Percentiles rank a stretch among this genome's conserved stretches.
Evolutionary conservation across 2,329 filamentous ascomycete genomes (phyloP).

Genomic region (Alternaria incomplexa): DNA sequence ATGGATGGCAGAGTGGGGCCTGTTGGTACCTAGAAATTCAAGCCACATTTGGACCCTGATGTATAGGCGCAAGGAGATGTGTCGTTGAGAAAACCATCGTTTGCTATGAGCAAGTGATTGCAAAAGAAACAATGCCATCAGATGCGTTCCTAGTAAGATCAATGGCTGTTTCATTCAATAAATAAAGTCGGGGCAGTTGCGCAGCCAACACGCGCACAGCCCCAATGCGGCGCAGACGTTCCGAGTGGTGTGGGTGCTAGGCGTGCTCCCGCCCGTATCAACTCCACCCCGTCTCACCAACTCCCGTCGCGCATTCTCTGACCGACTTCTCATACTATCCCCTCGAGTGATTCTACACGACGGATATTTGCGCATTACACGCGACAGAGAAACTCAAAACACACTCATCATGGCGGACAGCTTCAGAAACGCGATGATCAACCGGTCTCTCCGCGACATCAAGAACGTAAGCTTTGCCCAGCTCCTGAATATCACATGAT

Average conservation of each 20-base stretch:
- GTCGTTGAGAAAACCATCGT: too few relatives aligned
- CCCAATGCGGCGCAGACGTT: constrained; percentile 23
- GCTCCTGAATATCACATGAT: neutral
- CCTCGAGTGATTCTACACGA: too few relatives aligned
- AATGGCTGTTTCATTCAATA: neutral
- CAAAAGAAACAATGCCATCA: neutral
- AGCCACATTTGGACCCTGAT: neutral
- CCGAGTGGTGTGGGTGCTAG: constrained; percentile 18
- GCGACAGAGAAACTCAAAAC: neutral
- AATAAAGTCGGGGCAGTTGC: neutral
- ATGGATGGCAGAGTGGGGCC: neutral
- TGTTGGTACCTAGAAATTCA: neutral
- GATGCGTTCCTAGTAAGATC: neutral
- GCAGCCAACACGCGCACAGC: constrained; percentile 20
- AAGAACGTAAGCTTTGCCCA: constrained; percentile 69
- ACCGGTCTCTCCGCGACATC: constrained; percentile 85
- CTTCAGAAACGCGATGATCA: constrained; percentile 67
- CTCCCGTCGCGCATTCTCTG: constrained; percentile 4
- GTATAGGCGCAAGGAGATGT: neutral
- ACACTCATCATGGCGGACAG: constrained; percentile 48
- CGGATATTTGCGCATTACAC: neutral
- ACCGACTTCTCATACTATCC: too few relatives aligned
- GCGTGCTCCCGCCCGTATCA: constrained; percentile 12
- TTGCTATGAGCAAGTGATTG: neutral
- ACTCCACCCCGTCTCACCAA: constrained; percentile 6